phyloP scores from a whole-genome alignment of 1,139 yeast species.

The Taphrina confusa region DNA sequence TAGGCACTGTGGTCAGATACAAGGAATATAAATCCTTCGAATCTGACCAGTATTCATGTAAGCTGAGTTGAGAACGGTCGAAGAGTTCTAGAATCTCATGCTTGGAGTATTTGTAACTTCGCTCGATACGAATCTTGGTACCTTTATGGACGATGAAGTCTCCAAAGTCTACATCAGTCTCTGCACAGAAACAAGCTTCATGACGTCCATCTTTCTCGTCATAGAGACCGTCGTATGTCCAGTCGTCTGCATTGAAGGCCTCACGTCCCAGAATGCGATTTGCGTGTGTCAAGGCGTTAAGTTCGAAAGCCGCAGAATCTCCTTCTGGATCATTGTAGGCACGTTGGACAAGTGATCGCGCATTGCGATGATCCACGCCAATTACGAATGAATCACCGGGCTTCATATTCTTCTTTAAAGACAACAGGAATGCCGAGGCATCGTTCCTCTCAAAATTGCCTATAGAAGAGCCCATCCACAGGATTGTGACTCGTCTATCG shows the following conservation, averaged over 20 bases:
- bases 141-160: slow-evolving; percentile 35
- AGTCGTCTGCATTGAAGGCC: slow-evolving; percentile 36
- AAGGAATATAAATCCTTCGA: slow-evolving; percentile 36
- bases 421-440: slow-evolving; percentile 37
- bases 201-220: slow-evolving; percentile 39
- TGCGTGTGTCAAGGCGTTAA: slow-evolving; percentile 40
- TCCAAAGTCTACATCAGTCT: slow-evolving; percentile 25
- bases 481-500: slow-evolving; percentile 24
- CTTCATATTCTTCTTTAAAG: slow-evolving; percentile 33
- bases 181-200: slow-evolving; percentile 39
- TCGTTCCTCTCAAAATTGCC: slow-evolving; percentile 40
- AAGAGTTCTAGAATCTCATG: slow-evolving; percentile 36
- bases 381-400: slow-evolving; percentile 39
- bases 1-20: slow-evolving; percentile 32
- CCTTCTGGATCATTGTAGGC: slow-evolving; percentile 41
- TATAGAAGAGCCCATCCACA: slow-evolving; percentile 42
- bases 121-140: slow-evolving; percentile 39
- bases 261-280: slow-evolving; percentile 37
- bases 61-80: slow-evolving; percentile 32
- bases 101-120: slow-evolving; percentile 40
- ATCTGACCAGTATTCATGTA: slow-evolving; percentile 38
- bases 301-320: slow-evolving; percentile 39
- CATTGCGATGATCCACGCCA: slow-evolving; percentile 41
- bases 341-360: slow-evolving; percentile 35
- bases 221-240: slow-evolving; percentile 40